A percentile compares a stretch with the other conserved stretches of the same genome.
These are phyloP conservation scores for Trichothecium sympodiale DNA, from an alignment of 2,329 filamentous ascomycete species.

Conservation along the genomic window DNA sequence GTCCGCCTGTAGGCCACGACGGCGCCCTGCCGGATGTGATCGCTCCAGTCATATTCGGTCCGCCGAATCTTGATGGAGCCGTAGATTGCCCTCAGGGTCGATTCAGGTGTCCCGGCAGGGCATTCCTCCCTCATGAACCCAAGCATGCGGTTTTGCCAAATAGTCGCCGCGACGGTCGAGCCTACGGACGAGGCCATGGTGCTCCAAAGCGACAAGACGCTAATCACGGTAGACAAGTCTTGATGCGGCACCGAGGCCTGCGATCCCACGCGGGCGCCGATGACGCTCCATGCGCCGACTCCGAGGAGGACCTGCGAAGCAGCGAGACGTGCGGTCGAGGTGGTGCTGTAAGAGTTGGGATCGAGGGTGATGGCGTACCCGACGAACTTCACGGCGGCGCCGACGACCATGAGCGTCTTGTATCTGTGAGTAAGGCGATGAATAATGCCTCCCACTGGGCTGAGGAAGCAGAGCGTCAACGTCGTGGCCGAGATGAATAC, in stretches of 20 bases:
- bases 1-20: conserved; percentile 23
- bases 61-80: conserved; percentile 22
- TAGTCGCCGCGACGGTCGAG: conserved; percentile 23
- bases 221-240: conserved; percentile 26
- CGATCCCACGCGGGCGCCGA: conserved; percentile 26
- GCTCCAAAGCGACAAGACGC: conserved; percentile 25
- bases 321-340: conserved; percentile 21
- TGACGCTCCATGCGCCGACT: conserved; percentile 23
- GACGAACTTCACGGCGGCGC: conserved; percentile 21
- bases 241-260: conserved; percentile 31
- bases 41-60: conserved; percentile 17
- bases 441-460: conserved; percentile 22
- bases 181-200: conserved; percentile 26
- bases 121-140: conserved; percentile 19
- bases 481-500: conserved; percentile 27
- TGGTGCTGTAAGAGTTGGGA: conserved; percentile 16
- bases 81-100: conserved; percentile 17
- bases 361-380: conserved; percentile 24
- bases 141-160: conserved; percentile 28
- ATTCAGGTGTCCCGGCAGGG: conserved; percentile 12
- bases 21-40: conserved; percentile 23
- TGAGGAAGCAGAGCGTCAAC: conserved; percentile 24
- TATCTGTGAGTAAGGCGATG: conserved; percentile 27
- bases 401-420: conserved; percentile 28
- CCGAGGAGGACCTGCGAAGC: conserved; percentile 24